phyloP scores from a whole-genome alignment of 192 early-diverging fungal species.

The Linnemannia elongata region DNA sequence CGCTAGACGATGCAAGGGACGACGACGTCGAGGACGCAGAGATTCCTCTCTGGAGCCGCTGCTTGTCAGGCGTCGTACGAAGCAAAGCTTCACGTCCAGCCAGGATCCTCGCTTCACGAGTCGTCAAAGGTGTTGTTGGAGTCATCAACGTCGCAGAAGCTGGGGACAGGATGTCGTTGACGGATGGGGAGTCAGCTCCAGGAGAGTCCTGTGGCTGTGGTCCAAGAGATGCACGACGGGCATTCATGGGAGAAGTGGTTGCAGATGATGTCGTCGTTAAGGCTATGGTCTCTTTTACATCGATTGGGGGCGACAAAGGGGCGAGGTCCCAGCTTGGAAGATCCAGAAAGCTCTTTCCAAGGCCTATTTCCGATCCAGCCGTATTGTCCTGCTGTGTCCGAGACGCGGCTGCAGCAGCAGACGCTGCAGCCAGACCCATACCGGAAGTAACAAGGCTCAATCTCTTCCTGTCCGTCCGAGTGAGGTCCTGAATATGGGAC shows the following conservation, averaged over 20 bases:
- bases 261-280: not conserved
- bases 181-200: not conserved
- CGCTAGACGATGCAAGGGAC: slow-evolving; percentile 5
- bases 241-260: slow-evolving; percentile 17
- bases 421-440: slow-evolving; percentile 29
- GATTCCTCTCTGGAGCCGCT: slow-evolving; percentile 16
- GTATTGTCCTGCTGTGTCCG: slow-evolving; percentile 10
- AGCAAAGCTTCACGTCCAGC: slow-evolving; percentile 43
- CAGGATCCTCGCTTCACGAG: slow-evolving; percentile 32
- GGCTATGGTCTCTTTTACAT: slow-evolving; percentile 29
- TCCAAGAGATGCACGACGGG: not conserved
- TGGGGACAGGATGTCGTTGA: slow-evolving; percentile 21
- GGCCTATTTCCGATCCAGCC: not conserved
- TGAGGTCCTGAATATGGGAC: not conserved
- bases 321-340: slow-evolving; percentile 45
- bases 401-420: not conserved
- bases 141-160: slow-evolving; percentile 31
- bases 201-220: slow-evolving; percentile 12
- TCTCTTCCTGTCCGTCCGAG: slow-evolving; percentile 14
- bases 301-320: slow-evolving; percentile 36
- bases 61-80: slow-evolving; percentile 18
- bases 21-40: slow-evolving; percentile 39
- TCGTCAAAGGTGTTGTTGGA: slow-evolving; percentile 41
- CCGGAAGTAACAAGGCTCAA: slow-evolving; percentile 40
- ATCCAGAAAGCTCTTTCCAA: slow-evolving; percentile 15